These are phyloP conservation scores for Nigrograna mackinnonii DNA, from an alignment of 2,329 filamentous ascomycete species.

Conservation along the genomic window DNA sequence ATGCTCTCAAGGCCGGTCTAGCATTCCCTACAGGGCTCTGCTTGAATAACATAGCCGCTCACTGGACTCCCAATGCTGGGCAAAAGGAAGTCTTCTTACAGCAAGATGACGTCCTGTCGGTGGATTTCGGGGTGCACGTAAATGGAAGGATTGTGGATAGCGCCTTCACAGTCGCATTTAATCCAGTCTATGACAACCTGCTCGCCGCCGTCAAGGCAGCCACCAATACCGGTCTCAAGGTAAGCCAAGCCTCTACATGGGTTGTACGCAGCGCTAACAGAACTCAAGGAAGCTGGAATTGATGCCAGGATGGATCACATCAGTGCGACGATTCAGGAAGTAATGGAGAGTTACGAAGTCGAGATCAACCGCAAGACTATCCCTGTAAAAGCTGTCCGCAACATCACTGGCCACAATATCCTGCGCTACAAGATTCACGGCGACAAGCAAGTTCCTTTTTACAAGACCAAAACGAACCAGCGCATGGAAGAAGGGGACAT, in stretches of 20 bases:
- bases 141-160: slow-evolving; percentile 70
- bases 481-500: slow-evolving; percentile 98
- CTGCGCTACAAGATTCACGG: slow-evolving; percentile 89
- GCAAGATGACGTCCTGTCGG: slow-evolving; percentile 73
- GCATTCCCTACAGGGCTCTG: slow-evolving; percentile 84
- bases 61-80: slow-evolving; percentile 84
- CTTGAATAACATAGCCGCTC: slow-evolving; percentile 80
- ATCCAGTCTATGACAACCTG: slow-evolving; percentile 66
- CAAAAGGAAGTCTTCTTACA: slow-evolving; percentile 77
- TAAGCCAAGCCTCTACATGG: slow-evolving; percentile 30
- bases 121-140: slow-evolving; percentile 70
- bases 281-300: slow-evolving; percentile 75
- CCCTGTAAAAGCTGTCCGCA: slow-evolving; percentile 81
- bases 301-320: slow-evolving; percentile 87
- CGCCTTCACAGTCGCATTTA: slow-evolving; percentile 67
- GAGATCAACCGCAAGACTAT: slow-evolving; percentile 76
- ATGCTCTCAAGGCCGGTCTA: slow-evolving; percentile 77
- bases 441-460: slow-evolving; percentile 88
- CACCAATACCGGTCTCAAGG: slow-evolving; percentile 71
- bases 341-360: slow-evolving; percentile 90
- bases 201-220: slow-evolving; percentile 66
- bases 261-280: slow-evolving; percentile 9
- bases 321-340: slow-evolving; percentile 77
- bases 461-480: slow-evolving; percentile 80
- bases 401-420: slow-evolving; percentile 91